phyloP scores from a whole-genome alignment of 2,329 filamentous ascomycete genomes.

The Stromatinia cepivora region DNA sequence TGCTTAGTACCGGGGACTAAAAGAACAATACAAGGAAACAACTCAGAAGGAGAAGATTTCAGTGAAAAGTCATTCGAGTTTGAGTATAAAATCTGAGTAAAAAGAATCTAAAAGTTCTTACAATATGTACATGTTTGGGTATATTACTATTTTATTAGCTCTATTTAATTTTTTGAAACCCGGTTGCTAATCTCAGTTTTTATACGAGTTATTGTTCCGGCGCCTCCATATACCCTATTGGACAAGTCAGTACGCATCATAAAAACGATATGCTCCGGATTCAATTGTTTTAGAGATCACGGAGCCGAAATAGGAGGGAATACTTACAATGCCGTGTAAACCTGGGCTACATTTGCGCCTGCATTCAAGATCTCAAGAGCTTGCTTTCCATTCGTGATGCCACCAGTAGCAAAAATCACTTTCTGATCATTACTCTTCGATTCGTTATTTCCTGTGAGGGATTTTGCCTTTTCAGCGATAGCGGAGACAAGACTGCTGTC shows the following conservation, averaged over 20 bases:
- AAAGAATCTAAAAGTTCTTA: too few relatives aligned
- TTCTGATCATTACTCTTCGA: constrained; percentile 51
- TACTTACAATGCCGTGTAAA: constrained; percentile 71
- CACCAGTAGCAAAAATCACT: constrained; percentile 90
- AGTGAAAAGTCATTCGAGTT: too few relatives aligned
- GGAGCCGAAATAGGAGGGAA: neutral
- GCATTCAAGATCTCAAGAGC: constrained; percentile 80
- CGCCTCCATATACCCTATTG: constrained; percentile 55
- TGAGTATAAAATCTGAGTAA: too few relatives aligned
- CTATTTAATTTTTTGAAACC: constrained; percentile 46
- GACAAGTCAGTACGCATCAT: constrained; percentile 20
- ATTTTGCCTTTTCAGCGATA: constrained; percentile 41
- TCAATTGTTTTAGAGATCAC: neutral
- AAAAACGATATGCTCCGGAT: neutral
- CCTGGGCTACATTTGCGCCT: constrained; percentile 85
- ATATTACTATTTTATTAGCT: constrained; percentile 17
- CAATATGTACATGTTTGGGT: too few relatives aligned
- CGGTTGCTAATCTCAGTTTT: constrained; percentile 59
- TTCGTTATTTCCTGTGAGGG: constrained; percentile 14
- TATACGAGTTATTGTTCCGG: constrained; percentile 64
- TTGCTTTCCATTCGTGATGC: constrained; percentile 85
- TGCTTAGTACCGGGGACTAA: too few relatives aligned
- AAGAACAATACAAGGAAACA: too few relatives aligned
- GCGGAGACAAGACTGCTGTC: constrained; percentile 41
- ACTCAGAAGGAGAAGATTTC: too few relatives aligned